Base-by-base conservation (phyloP, 2,329 filamentous ascomycete species). In the Stachybotrys chartarum region DNA sequence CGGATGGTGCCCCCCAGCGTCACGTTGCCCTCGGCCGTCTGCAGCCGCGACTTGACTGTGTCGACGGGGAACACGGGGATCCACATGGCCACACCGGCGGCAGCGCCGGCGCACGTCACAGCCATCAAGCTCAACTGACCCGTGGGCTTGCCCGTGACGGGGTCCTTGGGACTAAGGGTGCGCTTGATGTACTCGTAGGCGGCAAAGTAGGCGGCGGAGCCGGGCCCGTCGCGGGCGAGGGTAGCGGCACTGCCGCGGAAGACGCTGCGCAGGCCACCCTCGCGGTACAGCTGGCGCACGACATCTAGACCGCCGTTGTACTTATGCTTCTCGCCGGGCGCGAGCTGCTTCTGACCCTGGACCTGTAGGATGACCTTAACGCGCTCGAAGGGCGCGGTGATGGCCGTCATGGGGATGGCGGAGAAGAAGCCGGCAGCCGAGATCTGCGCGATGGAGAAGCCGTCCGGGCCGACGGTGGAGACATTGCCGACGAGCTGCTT, bases 351-450 rank as follows among this genome's bases (percentile, higher is more conserved):
- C 74, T 97, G 91, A 67, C 91, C 92, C 75, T 97, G 94, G 63
- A 97, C 95, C 73, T 99, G 94, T 1, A 99, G 86, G 60, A 99
- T 91, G 55, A 99, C 93, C 76, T 99, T 99, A 64, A 99, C 91
- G 67, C 94, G 93, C 81, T 99, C 94, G 71, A 99, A 97, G 58
- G 94, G 94, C 5, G 94, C 94, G n/a, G 94, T 97, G 77, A 99
- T 97, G 73, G 90, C 75, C 5, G 94, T 99, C 91, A 96, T 96
- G 66, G 94, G 94, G 57, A 99, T 88, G 58, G 94, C 94, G 68
- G 90, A 96, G 83, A 99, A 95, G 84, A 97, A 97, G 60, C 94
- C 94, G 14, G 94, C 94, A 42, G 90, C 83, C 39, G 90, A 94
- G 74, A 95, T 86, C 73, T 99, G 94, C 48, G 79, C 88, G 67